Base-by-base conservation (phyloP, 2,329 filamentous ascomycete genomes). In the Fonsecaea erecta region DNA sequence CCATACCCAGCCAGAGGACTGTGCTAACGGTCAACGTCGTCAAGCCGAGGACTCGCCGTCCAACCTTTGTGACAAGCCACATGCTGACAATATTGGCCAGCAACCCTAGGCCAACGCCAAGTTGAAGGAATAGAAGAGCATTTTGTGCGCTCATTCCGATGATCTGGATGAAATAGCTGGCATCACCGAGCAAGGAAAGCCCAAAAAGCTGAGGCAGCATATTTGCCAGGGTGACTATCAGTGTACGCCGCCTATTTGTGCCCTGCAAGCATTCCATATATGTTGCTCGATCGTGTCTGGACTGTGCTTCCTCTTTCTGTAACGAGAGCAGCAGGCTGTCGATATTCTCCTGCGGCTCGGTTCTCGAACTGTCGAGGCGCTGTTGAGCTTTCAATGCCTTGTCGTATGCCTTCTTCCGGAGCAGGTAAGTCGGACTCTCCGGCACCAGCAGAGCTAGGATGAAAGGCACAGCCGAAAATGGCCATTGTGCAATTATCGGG, bases 401-500 rank as follows among this genome's bases (percentile, higher is more conserved):
- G 0, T 74, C 74, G 11, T 79, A 71, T 5, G 73, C 72, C 3
- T 74, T 75, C 59, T 78, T 80, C 2, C 81, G 78, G 1, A 86
- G 73, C 1, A 85, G 73, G 65, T 79, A 85, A 0, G 81, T 76
- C 0, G 84, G 84, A 12, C 79, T 83, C 66, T 86, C 84, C 0
- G 84, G 84, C 35, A 85, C 77, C 52, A 82, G 46, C 34, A 81
- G 70, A 0, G 82, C 75, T 16, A 82, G 71, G 18, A 80, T 2
- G 14, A 84, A 72, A 0, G 82, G 78, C 0, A 82, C 65, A 5
- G 76, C 73, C 0, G 80, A 78, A 66, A 79, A 81, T 0, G 77
- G 73, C 80, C 81, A 83, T 21, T 60, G 40, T 1, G 62, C 55
- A 73, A 71, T 67, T 81, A 82, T 14, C 76, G 80, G 66, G 48